Base-by-base conservation (phyloP, 805 yeast genomes). In the Candida pseudoglaebosa region DNA sequence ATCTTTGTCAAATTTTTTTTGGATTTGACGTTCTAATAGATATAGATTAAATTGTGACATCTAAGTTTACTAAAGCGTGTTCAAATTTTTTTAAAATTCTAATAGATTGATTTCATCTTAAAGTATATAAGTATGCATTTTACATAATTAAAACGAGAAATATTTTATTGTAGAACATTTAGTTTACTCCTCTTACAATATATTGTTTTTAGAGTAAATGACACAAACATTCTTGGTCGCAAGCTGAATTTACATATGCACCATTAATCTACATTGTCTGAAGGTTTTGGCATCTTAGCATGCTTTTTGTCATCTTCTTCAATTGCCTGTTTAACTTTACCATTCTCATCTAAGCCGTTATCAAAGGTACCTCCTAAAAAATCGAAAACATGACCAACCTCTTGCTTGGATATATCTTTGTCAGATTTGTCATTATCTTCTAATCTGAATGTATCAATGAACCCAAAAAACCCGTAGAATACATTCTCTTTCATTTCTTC, bases 401-500 rank as follows among this genome's bases (percentile, higher is more conserved):
- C 76, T 10, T 36, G 35, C 17, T 51, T 53, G 4, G 45, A 37
- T 13, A 47, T 60, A 41, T 60, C 64, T 5, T 52, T 70, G 4
- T 77, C 73, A 19, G 22, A 75, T 35, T 53, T 56, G 20, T 62
- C 61, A 28, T 62, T 62, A 16, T 46, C 52, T 14, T 54, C 55
- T 19, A 76, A 73, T 42, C 53, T 62, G 58, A 83, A 88, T 28
- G 84, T 79, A 61, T 91, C 99, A 48, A 93, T 83, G 57, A 86
- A 91, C 32, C 85, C 84, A 61, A 86, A 93, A 56, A 93, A 91
- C 1, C 95, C 95, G 47, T 88, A 82, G 65, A 86, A 90, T 3
- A 83, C 84, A 54, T 89, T 87, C 52, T 89, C 97, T 53, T 78
- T 78, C 32, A 78, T 82, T 61, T 93, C 99, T 62, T 90, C 96